Evolutionary conservation across 1,284 basidiomycete species (phyloP).

Genomic region (Apiotrichum brassicae): DNA sequence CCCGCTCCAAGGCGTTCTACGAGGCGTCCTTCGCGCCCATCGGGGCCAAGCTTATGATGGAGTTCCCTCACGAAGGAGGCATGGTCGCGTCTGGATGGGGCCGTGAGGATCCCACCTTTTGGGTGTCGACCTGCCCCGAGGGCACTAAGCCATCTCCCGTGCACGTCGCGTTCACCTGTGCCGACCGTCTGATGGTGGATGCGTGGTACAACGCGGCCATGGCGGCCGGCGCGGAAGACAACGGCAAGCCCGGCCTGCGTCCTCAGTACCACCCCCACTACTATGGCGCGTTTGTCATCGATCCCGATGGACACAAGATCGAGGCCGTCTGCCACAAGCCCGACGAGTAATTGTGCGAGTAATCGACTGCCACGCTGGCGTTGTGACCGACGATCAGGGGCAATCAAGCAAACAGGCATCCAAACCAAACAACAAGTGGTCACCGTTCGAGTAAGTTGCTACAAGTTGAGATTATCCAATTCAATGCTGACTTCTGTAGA

Average conservation of each 20-base stretch:
- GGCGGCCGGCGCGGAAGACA: constrained; percentile 8
- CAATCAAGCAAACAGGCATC: too few relatives aligned
- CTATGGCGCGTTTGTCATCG: constrained; percentile 14
- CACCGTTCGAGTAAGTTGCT: too few relatives aligned
- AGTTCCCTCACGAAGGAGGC: not conserved
- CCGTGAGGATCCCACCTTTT: constrained; percentile 9
- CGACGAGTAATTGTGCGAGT: not conserved
- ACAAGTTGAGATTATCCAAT: too few relatives aligned
- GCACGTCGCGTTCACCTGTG: constrained; percentile 10
- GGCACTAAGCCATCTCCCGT: not conserved
- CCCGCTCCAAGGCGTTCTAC: constrained; percentile 14
- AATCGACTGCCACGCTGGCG: too few relatives aligned
- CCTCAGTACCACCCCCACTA: constrained; percentile 15
- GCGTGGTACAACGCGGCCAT: constrained; percentile 12
- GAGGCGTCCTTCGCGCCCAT: constrained; percentile 2
- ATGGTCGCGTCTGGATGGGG: constrained; percentile 7
- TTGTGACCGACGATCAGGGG: too few relatives aligned
- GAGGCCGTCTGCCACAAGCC: constrained; percentile 15
- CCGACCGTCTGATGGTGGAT: constrained; percentile 3
- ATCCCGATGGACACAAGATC: constrained; percentile 15
- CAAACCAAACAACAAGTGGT: too few relatives aligned
- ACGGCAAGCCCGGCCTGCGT: constrained; percentile 13
- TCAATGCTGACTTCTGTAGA: too few relatives aligned
- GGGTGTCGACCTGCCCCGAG: constrained; percentile 2
- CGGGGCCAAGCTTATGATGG: constrained; percentile 6